These are phyloP conservation scores for Zygnema cylindricum DNA, from an alignment of 139 green algal species.

Conservation along the genomic window DNA sequence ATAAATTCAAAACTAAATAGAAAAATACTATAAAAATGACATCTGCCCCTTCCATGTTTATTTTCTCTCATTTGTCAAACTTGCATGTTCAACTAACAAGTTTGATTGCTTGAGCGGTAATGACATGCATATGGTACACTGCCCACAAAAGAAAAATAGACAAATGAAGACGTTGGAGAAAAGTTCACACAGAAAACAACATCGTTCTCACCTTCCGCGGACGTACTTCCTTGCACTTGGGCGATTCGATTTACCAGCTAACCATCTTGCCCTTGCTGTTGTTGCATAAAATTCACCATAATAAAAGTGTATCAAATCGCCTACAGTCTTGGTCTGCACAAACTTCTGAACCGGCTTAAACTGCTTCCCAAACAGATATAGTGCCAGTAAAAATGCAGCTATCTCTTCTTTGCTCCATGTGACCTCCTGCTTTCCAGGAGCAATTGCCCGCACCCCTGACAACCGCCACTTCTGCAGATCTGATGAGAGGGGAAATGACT, in stretches of 20 bases:
- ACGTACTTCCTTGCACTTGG: conserved; percentile 5
- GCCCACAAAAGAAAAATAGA: no score
- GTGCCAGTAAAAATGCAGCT: conserved; percentile 15
- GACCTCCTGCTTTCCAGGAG: background rate
- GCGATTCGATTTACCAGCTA: background rate
- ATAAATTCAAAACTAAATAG: no score
- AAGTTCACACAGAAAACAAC: no score
- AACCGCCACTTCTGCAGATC: background rate
- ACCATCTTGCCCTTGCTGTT: conserved; percentile 5
- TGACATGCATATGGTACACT: no score
- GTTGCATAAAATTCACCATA: conserved; percentile 17
- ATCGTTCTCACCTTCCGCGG: conserved; percentile 1
- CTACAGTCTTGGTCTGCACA: background rate
- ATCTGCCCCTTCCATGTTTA: no score
- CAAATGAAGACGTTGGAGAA: no score
- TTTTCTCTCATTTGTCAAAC: no score
- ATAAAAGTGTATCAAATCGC: conserved; percentile 30
- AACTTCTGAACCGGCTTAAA: background rate
- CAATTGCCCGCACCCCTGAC: background rate
- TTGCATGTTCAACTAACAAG: no score
- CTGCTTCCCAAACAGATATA: conserved; percentile 32
- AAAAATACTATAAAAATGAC: no score
- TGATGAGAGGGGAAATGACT: background rate
- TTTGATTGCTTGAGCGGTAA: no score
- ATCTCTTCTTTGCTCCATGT: conserved; percentile 1